A percentile compares a stretch with the other conserved stretches of the same genome.
These are phyloP conservation scores for Rhodotorula sp. DNA, from an alignment of 1,284 basidiomycete genomes.

Conservation along the genomic window DNA sequence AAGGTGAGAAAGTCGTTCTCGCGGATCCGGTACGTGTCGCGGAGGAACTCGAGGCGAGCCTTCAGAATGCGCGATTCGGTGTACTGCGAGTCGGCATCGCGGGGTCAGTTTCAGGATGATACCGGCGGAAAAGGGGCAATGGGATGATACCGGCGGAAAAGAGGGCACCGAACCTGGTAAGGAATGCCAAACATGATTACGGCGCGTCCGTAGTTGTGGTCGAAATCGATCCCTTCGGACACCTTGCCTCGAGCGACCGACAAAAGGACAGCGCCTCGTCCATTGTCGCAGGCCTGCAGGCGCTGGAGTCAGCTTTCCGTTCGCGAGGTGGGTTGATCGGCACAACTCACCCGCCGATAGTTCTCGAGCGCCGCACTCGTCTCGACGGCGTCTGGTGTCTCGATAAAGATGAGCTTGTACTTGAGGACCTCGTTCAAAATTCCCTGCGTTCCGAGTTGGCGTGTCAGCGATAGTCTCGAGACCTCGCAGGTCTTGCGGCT, in stretches of 20 bases:
- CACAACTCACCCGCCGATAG: slow-evolving; percentile 73
- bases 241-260: slow-evolving; percentile 99
- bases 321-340: not conserved
- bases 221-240: slow-evolving; percentile 99
- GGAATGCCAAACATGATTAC: slow-evolving; percentile 94
- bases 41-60: slow-evolving; percentile 91
- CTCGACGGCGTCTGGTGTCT: slow-evolving; percentile 98
- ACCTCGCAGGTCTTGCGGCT: not conserved
- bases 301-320: not conserved
- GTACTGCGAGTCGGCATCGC: slow-evolving; percentile 58
- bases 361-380: slow-evolving; percentile 98
- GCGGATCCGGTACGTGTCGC: slow-evolving; percentile 96
- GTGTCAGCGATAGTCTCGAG: slow-evolving; percentile 8
- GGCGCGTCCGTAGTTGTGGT: slow-evolving; percentile 97
- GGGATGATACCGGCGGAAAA: no score
- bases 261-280: slow-evolving; percentile 90
- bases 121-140: no score
- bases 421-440: slow-evolving; percentile 99
- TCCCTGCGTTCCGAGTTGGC: slow-evolving; percentile 58
- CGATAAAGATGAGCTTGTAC: slow-evolving; percentile 98
- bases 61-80: slow-evolving; percentile 98
- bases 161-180: slow-evolving; percentile 54
- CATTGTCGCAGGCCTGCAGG: slow-evolving; percentile 91
- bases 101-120: not conserved
- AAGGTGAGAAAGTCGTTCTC: slow-evolving; percentile 99